Base-by-base conservation (phyloP, 352 stramenopile species). In the Aphanomyces cochlioides region DNA sequence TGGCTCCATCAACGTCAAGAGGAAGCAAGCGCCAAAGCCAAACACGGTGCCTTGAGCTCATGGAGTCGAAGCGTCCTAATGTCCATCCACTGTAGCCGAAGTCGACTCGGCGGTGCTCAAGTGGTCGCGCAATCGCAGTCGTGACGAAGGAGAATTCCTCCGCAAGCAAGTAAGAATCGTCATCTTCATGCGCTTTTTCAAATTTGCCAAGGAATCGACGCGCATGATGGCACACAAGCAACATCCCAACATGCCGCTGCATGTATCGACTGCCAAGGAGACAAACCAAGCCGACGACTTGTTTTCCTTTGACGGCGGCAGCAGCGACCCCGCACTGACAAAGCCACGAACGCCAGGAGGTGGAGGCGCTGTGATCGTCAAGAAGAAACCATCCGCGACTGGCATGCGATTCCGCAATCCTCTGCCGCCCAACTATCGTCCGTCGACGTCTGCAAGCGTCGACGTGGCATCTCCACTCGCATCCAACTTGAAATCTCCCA, bases 371-470 rank as follows among this genome's bases (percentile, higher is more conserved):
- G 47, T 70, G 3, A 63, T 73, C 7, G 74, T 74, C 15, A 74
- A 74, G n/a, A 47, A 71, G 7, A 57, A 61, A 7, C 67, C 72
- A 7, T 66, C 34, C 7, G 57, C 63, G 56, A 79, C 79, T 40
- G 84, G 83, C 5, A 90, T 92, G 84, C 84, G 90, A 48, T 92
- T 87, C 59, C 81, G 84, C 45, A 92, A 92, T 48, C 79, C 84
- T 7, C 66, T 92, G 17, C 84, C 84, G 10, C 36, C 80, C 3
- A 90, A 90, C 56, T 92, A 88, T 70, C 64, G 64, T 28, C 21
- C 50, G 28, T 61, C 54, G 5, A 61, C 54, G 54, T 15, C 54
- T 6, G 43, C 37, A 60, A 7, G 37, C 47, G 3, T 67, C 43
- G 1, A 76, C 73, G 43, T 77, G 67, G 40, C 69, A 76, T 15